These are phyloP conservation scores for Coemansia sp. DNA, from an alignment of 192 early-diverging fungal genomes.

Conservation along the genomic window DNA sequence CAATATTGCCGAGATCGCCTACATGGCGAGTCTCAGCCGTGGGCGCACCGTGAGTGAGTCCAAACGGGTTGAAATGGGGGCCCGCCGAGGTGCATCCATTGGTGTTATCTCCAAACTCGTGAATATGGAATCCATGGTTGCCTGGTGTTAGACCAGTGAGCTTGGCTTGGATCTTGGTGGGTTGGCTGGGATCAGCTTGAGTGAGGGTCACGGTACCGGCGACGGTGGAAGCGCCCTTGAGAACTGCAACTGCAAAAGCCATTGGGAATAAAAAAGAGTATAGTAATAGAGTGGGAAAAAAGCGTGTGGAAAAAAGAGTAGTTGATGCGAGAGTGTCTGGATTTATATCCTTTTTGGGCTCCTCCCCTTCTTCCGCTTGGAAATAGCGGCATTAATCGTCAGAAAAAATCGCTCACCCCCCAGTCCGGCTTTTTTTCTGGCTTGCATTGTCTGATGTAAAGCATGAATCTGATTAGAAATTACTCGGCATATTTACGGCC, in stretches of 20 bases:
- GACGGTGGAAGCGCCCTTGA: constrained; percentile 67
- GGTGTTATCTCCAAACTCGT: constrained; percentile 71
- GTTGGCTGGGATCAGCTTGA: constrained; percentile 62
- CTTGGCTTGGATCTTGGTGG: constrained; percentile 57
- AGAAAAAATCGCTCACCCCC: constrained; percentile 2
- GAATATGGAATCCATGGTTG: constrained; percentile 87
- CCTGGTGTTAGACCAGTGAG: constrained; percentile 66
- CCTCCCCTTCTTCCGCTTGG: no score
- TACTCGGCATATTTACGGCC: not conserved
- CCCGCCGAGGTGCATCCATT: constrained; percentile 84
- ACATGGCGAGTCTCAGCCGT: constrained; percentile 67
- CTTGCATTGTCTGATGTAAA: not conserved
- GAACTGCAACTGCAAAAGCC: constrained; percentile 81
- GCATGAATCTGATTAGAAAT: not conserved
- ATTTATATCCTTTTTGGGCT: not conserved
- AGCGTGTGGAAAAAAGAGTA: not conserved
- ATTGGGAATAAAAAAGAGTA: constrained; percentile 51
- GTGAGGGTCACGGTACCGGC: constrained; percentile 69
- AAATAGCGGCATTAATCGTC: not conserved
- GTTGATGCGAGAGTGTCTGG: not conserved
- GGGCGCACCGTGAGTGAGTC: constrained; percentile 77
- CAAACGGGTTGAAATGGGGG: constrained; percentile 81
- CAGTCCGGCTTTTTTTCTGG: not conserved
- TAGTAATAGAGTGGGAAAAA: not conserved
- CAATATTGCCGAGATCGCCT: constrained; percentile 90